phyloP scores from a whole-genome alignment of 225 moss, liverwort and hornwort species.

The Pseudoscleropodium purum region DNA sequence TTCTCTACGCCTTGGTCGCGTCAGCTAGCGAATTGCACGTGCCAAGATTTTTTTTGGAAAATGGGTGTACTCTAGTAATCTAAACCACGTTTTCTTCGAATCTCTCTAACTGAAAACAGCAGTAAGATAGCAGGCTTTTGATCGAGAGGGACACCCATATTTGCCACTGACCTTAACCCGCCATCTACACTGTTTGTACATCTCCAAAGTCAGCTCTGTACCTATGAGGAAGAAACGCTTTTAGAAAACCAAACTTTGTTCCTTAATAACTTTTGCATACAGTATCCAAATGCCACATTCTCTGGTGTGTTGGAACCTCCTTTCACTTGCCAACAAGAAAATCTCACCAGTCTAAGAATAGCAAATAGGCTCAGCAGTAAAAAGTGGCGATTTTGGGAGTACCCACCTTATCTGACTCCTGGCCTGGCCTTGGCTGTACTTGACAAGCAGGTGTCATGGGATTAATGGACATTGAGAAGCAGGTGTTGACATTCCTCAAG shows the following conservation, averaged over 20 bases:
- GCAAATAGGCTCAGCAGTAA: no score
- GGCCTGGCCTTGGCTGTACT: background rate
- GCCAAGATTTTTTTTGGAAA: background rate
- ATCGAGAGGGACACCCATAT: background rate
- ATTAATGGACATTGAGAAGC: conserved; percentile 52
- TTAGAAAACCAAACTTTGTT: no score
- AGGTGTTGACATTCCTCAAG: conserved; percentile 54
- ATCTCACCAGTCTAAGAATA: no score
- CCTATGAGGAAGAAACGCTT: no score
- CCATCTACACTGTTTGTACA: no score
- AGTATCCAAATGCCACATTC: no score
- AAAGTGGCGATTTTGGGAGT: no score
- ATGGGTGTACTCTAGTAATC: background rate
- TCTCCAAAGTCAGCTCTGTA: no score
- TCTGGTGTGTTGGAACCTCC: no score
- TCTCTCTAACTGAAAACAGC: background rate
- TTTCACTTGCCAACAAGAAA: no score
- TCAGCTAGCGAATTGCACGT: background rate
- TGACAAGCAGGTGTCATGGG: conserved; percentile 40
- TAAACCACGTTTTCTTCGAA: background rate
- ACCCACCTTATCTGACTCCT: background rate
- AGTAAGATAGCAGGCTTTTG: background rate
- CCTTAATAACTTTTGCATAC: no score
- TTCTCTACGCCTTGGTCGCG: background rate
- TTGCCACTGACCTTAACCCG: no score